Conservation (phyloP, 495 filamentous ascomycete genomes). For the Baudoinia panamericana region DNA sequence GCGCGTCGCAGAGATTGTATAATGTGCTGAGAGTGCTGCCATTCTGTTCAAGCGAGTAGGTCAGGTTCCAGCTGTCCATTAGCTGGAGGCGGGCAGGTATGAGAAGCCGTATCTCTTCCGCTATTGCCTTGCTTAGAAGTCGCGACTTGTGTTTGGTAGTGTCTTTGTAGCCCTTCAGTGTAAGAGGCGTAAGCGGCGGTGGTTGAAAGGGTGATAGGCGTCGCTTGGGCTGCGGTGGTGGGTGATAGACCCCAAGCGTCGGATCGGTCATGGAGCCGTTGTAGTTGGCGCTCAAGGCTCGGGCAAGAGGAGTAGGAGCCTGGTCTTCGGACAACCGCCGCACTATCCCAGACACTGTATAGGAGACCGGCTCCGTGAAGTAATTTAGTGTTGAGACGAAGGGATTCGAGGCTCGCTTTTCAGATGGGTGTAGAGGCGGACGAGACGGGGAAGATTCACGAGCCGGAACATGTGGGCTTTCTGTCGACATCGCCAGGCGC, state of each 20-base stretch:
- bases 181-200: slow-evolving; percentile 32
- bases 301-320: slow-evolving; percentile 13
- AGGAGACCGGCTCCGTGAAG: slow-evolving; percentile 30
- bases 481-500: not conserved
- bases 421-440: slow-evolving; percentile 11
- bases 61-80: slow-evolving; percentile 70
- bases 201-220: slow-evolving; percentile 34
- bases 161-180: slow-evolving; percentile 25
- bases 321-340: slow-evolving; percentile 29
- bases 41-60: slow-evolving; percentile 86
- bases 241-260: slow-evolving; percentile 26
- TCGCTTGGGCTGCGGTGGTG: slow-evolving; percentile 22
- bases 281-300: slow-evolving; percentile 17
- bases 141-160: slow-evolving; percentile 19
- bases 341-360: slow-evolving; percentile 26
- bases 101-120: slow-evolving; percentile 87
- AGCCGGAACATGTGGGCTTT: not conserved
- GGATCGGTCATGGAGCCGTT: slow-evolving; percentile 19
- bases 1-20: slow-evolving; percentile 58
- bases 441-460: slow-evolving; percentile 1
- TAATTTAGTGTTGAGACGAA: slow-evolving; percentile 22
- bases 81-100: slow-evolving; percentile 77
- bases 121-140: slow-evolving; percentile 57
- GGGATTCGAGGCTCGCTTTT: slow-evolving; percentile 1
- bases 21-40: slow-evolving; percentile 77